phyloP scores from a whole-genome alignment of 768 basidiomycete species.

The Filobasidium wieringae region DNA sequence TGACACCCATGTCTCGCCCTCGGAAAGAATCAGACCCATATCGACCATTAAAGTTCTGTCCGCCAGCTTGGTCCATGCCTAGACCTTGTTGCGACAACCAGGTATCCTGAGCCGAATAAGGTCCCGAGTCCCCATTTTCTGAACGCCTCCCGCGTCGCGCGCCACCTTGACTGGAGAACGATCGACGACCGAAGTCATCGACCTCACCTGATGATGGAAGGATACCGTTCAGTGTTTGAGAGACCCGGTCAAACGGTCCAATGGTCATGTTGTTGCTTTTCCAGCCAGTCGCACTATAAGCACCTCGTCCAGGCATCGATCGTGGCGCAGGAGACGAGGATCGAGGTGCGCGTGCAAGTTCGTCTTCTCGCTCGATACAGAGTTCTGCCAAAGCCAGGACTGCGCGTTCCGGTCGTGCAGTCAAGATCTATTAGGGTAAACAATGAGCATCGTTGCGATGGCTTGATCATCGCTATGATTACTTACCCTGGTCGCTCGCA shows the following conservation, averaged over 20 bases:
- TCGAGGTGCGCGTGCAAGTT: conserved; percentile 38
- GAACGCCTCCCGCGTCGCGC: conserved; percentile 24
- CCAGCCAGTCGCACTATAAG: conserved; percentile 7
- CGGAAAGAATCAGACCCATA: background rate
- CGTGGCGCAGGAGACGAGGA: conserved; percentile 36
- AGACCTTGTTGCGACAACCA: conserved; percentile 35
- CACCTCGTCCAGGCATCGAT: background rate
- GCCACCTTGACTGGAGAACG: conserved; percentile 14
- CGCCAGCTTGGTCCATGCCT: conserved; percentile 17
- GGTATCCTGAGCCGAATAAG: conserved; percentile 33
- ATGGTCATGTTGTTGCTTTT: conserved; percentile 19
- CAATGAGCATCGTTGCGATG: background rate
- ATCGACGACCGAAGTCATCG: conserved; percentile 10
- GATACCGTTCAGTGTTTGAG: conserved; percentile 15
- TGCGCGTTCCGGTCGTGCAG: conserved; percentile 65
- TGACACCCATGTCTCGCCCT: background rate
- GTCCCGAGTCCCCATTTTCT: conserved; percentile 10
- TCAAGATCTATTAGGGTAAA: conserved; percentile 50
- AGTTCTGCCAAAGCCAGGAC: conserved; percentile 73
- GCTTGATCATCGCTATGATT: background rate
- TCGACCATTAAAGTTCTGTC: background rate
- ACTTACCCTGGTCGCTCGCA: conserved; percentile 60
- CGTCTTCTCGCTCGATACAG: conserved; percentile 70
- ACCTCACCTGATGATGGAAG: conserved; percentile 12
- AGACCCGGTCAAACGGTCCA: conserved; percentile 31